Base-by-base conservation (phyloP, 192 early-diverging fungal species). In the Mortierella antarctica region DNA sequence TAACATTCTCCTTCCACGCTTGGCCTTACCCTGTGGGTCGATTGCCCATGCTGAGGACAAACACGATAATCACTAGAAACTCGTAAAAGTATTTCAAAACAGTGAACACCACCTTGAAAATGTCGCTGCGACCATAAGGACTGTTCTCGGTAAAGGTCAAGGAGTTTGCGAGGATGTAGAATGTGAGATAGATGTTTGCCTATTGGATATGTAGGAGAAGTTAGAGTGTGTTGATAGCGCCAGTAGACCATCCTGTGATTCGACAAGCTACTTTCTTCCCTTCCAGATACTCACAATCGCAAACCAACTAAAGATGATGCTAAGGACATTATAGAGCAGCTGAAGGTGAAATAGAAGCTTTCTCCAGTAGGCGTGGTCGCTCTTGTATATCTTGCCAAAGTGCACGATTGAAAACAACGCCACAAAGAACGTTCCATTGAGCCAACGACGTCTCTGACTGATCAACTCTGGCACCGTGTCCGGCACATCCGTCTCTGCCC, bases 31-130 rank as follows among this genome's bases (percentile, higher is more conserved):
- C 96, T 75, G 97, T 94, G 18, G 97, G 97, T 15, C 96, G 89
- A 76, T 99, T 99, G 54, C 97, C 97, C 70, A 99, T 84, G 60
- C 96, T 94, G 23, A 93, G 88, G 41, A 99, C 91, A 84, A 99
- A 95, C 62, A 89, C 87, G 51, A 88, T 87, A 42, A 92, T 85
- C 51, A 97, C 73, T 45, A 92, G 84, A 63, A 92, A 80, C 21
- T 93, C 79, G 70, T 96, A 96, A 62, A 92, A 83, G 62, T 88
- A 84, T 20, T 92, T 91, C 57, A 96, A 85, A 18, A 94, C 83
- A 62, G 89, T 88, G 80, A 95, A 91, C 0, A 98, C 85, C 20
- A 82, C 50, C 53, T 78, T 88, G 57, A 86, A 80, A 7, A 88
- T 71, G 23, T 83, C 62, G 21, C 78, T 76, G 6, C 84, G 66